Evolutionary conservation across 805 yeast species (phyloP), one percentile per base, ranked within the genome.

Genomic region (Yamadazyma olivae): DNA sequence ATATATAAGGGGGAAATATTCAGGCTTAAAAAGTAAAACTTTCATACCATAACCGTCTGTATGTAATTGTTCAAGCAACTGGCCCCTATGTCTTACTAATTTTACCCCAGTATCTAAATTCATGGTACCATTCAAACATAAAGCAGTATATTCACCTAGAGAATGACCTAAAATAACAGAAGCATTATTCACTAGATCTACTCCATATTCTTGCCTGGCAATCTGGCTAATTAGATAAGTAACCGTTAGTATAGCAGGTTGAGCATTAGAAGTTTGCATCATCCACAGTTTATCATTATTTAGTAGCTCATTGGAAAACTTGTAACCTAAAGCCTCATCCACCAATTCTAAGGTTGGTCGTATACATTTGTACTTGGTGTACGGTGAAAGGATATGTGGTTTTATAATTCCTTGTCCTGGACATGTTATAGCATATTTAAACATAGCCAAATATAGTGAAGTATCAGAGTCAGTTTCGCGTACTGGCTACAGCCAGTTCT

Each of bases 181-280:
- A 9, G 56, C 41, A 5, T 44, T 38, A 2, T 46, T 33, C n/a
- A n/a, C n/a, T 16, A 58, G 39, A 35, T 52, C 48, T 3, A 53
- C 31, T 3, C 49, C 58, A 13, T 48, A 39, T 5, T 38, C 33
- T 15, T 45, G 34, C 5, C 50, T 46, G 14, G 59, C 5, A 9
- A 57, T 31, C 16, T 53, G 45, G 39, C 45, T 47, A 7, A 61
- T 51, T 3, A 65, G 51, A 33, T 49, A 57, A 17, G 75, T 61
- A 3, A 75, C 53, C 2, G 71, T 58, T 20, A 75, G 53, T 8
- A 75, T 67, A 17, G 79, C 70, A 3, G 81, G 81, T 57, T 76
- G 82, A 16, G 79, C 79, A 46, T 70, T 59, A 27, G 67, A 55
- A 0, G 79, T 74, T 18, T 54, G 45, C 8, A 35, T 20, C 15